Evolutionary conservation across 1,139 yeast species (phyloP).

Genomic region (Yamadazyma aaseri): DNA sequence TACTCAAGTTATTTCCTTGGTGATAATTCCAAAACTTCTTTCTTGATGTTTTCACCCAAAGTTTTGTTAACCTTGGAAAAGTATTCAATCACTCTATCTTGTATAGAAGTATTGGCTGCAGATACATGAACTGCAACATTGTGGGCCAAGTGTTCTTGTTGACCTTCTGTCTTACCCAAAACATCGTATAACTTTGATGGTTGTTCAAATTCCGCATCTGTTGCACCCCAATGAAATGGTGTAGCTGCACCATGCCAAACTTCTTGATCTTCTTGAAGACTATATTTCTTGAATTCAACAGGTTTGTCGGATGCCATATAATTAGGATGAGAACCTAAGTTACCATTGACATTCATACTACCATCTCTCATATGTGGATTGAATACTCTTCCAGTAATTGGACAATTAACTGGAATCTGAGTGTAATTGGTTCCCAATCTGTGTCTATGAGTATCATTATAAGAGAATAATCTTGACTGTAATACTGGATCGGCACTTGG

Average conservation of each 20-base stretch:
- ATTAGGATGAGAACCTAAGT: conserved; percentile 78
- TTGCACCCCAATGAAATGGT: conserved; percentile 82
- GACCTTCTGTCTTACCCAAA: conserved; percentile 69
- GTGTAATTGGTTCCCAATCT: conserved; percentile 60
- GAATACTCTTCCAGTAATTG: conserved; percentile 37
- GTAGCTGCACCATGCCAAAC: conserved; percentile 85
- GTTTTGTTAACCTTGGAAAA: conserved; percentile 65
- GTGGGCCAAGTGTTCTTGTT: conserved; percentile 78
- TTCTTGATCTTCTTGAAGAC: conserved; percentile 67
- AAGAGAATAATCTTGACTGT: conserved; percentile 78
- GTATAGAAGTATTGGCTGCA: conserved; percentile 70
- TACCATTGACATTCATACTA: conserved; percentile 71
- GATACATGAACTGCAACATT: conserved; percentile 76
- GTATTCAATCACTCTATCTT: conserved; percentile 75
- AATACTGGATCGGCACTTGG: conserved; percentile 79
- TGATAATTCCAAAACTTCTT: conserved; percentile 55
- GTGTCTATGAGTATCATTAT: conserved; percentile 69
- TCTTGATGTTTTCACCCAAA: conserved; percentile 59
- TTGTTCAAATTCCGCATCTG: conserved; percentile 73
- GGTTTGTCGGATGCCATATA: conserved; percentile 59
- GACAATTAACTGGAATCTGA: conserved; percentile 69
- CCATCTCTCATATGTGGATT: conserved; percentile 78
- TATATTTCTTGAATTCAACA: conserved; percentile 43
- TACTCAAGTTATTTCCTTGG: conserved; percentile 44
- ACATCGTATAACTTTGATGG: conserved; percentile 67